phyloP scores from a whole-genome alignment of 257 asterid genomes.

The Catharanthus roseus region DNA sequence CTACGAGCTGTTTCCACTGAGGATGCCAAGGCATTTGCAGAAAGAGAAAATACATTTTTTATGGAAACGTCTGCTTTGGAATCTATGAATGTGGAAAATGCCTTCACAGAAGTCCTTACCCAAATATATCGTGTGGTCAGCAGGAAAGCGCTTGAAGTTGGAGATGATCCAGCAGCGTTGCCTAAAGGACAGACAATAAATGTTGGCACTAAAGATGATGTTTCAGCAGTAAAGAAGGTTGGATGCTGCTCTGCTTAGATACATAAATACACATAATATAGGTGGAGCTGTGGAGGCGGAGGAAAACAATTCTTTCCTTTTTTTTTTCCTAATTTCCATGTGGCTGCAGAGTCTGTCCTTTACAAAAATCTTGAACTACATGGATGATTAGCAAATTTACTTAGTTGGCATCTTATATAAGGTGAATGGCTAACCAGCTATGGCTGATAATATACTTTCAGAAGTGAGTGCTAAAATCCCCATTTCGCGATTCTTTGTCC shows the following conservation, averaged over 20 bases:
- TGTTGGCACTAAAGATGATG: conserved; percentile 55
- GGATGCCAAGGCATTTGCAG: conserved; percentile 58
- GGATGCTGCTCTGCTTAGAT: conserved; percentile 61
- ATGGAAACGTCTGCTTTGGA: conserved; percentile 78
- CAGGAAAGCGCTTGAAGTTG: conserved; percentile 58
- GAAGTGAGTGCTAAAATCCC: neutral
- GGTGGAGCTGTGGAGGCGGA: no score
- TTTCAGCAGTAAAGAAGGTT: conserved; percentile 60
- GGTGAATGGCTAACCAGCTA: neutral
- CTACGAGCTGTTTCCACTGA: conserved; percentile 62
- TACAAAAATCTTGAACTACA: neutral
- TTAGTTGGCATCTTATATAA: neutral
- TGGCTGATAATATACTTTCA: neutral
- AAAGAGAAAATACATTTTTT: conserved; percentile 48
- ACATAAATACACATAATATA: neutral
- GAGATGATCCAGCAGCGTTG: conserved; percentile 42
- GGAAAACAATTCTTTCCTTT: neutral
- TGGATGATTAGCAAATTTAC: neutral
- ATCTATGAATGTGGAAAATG: conserved; percentile 64
- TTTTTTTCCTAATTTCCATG: neutral
- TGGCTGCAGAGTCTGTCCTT: neutral
- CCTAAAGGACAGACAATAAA: conserved; percentile 61
- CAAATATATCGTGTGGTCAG: conserved; percentile 52
- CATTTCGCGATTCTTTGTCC: neutral
- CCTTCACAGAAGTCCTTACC: conserved; percentile 66